These are phyloP conservation scores for Pseudopediastrum boryanum DNA, from an alignment of 139 green algal species.

Conservation along the genomic window DNA sequence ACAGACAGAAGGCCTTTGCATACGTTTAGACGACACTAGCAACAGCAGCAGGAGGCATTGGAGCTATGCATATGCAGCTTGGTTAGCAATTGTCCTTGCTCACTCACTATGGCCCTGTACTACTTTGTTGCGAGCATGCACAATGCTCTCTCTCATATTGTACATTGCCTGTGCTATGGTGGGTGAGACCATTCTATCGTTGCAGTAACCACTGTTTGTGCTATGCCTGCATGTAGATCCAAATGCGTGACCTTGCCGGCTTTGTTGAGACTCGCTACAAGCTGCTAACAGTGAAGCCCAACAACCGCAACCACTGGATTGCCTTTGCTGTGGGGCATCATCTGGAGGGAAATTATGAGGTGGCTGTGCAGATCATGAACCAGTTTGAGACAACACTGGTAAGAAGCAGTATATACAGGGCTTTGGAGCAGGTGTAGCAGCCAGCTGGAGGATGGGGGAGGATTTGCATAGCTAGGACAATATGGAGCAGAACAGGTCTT, in stretches of 20 bases:
- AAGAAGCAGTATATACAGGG: too few species aligned
- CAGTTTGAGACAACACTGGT: conserved; percentile 63
- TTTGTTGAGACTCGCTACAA: conserved; percentile 91
- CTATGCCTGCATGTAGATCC: conserved; percentile 79
- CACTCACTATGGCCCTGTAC: neutral
- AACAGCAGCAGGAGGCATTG: conserved; percentile 3
- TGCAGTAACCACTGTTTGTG: too few species aligned
- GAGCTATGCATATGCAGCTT: neutral
- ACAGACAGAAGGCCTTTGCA: too few species aligned
- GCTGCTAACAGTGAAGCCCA: conserved; percentile 84
- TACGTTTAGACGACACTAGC: too few species aligned
- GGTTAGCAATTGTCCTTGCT: neutral
- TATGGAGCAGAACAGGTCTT: too few species aligned
- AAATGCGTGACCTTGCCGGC: conserved; percentile 90
- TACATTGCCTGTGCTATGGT: too few species aligned
- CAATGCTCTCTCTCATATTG: too few species aligned
- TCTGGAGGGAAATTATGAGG: conserved; percentile 78
- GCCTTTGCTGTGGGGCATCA: conserved; percentile 91
- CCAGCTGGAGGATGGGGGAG: too few species aligned
- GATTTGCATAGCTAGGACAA: too few species aligned
- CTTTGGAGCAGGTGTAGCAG: too few species aligned
- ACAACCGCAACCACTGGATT: conserved; percentile 92
- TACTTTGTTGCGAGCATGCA: neutral
- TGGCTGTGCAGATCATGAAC: conserved; percentile 69
- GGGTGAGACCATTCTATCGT: too few species aligned